Evolutionary conservation across 331 rosid genomes (phyloP).

Genomic region (Pyrus hybrid): DNA sequence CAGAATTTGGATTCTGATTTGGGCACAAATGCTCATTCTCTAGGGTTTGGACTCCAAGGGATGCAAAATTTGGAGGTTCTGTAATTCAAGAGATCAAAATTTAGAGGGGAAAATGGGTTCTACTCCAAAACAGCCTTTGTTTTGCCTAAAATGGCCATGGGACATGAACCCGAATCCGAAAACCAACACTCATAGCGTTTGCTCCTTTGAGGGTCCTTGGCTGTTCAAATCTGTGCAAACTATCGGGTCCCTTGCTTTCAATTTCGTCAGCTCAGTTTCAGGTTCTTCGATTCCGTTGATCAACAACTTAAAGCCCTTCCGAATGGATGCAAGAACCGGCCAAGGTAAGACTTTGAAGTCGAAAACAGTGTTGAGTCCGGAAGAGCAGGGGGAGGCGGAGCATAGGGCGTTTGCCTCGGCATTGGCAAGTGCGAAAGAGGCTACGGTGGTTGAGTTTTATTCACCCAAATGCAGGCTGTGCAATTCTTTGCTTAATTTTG

Average conservation of each 20-base stretch:
- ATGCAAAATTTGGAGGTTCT: background rate
- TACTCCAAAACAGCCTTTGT: constrained; percentile 25
- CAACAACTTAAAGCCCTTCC: constrained; percentile 22
- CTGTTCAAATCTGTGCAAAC: constrained; percentile 62
- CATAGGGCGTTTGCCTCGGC: constrained; percentile 82
- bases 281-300: constrained; percentile 25
- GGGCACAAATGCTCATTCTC: background rate
- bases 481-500: constrained; percentile 53
- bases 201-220: constrained; percentile 74
- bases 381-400: constrained; percentile 68
- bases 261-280: constrained; percentile 36
- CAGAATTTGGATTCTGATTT: background rate
- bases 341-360: constrained; percentile 18
- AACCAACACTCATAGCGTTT: constrained; percentile 23
- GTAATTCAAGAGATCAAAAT: background rate
- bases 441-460: constrained; percentile 73
- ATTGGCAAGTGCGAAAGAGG: constrained; percentile 62
- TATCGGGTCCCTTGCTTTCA: constrained; percentile 44
- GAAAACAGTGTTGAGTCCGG: constrained; percentile 16
- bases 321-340: constrained; percentile 11
- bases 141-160: constrained; percentile 90
- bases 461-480: constrained; percentile 85
- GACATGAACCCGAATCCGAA: constrained; percentile 30
- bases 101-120: constrained; percentile 25
- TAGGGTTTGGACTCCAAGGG: background rate